Conservation (phyloP, 2,329 filamentous ascomycete genomes). For the Bipolaris cookei region DNA sequence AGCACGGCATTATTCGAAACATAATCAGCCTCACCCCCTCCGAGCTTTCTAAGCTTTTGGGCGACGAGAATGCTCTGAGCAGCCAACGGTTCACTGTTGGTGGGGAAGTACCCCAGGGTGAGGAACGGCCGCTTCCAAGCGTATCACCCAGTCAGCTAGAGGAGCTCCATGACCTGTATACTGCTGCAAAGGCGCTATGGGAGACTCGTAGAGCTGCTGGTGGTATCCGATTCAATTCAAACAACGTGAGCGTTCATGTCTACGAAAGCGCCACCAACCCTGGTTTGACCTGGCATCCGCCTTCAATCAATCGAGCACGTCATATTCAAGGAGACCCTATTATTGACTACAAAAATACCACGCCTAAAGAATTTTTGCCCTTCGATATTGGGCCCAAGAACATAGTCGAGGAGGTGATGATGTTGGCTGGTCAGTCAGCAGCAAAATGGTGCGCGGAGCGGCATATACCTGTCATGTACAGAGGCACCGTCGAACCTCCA, state of each 20-base stretch:
- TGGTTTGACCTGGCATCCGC: slow-evolving; percentile 52
- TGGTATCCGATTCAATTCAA: slow-evolving; percentile 44
- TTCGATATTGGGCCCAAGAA: slow-evolving; percentile 32
- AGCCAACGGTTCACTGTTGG: slow-evolving; percentile 35
- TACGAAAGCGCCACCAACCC: slow-evolving; percentile 38
- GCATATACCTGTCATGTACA: slow-evolving; percentile 58
- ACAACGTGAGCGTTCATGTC: slow-evolving; percentile 43
- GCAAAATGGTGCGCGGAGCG: slow-evolving; percentile 60
- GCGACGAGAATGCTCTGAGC: slow-evolving; percentile 43
- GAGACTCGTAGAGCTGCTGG: slow-evolving; percentile 46
- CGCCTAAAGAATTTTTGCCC: slow-evolving; percentile 13
- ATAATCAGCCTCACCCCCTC: slow-evolving; percentile 60
- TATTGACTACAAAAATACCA: slow-evolving; percentile 42
- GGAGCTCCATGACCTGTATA: slow-evolving; percentile 46
- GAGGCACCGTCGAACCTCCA: slow-evolving; percentile 47
- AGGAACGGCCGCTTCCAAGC: slow-evolving; percentile 12
- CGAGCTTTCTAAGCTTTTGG: slow-evolving; percentile 36
- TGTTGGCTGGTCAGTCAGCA: slow-evolving; percentile 60
- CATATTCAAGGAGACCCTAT: slow-evolving; percentile 54
- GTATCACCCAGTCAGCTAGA: slow-evolving; percentile 34
- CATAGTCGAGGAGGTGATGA: slow-evolving; percentile 57
- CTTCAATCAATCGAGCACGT: slow-evolving; percentile 47
- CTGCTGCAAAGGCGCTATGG: slow-evolving; percentile 44
- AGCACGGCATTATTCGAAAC: slow-evolving; percentile 61
- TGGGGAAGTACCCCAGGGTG: slow-evolving; percentile 18